Evolutionary conservation across 495 filamentous ascomycete species (phyloP), one percentile per base, ranked within the genome.

Genomic region (Penicillium canariense): DNA sequence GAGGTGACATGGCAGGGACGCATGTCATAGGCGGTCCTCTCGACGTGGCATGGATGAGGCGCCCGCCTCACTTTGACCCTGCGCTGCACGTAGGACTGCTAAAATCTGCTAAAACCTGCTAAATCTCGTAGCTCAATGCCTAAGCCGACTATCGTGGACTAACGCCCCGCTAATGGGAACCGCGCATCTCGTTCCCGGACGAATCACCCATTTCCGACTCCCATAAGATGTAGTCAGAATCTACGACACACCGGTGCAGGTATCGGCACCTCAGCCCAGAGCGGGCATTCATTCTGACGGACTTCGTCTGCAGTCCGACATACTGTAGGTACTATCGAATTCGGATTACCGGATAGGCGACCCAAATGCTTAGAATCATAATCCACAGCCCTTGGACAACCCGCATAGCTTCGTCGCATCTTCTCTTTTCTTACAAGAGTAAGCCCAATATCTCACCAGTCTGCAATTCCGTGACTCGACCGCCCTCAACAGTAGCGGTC

Each of bases 41-140:
- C 48, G 40, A 51, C 48, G 48, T 56, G 48, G 54, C 54, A 56
- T n/a, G 1, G n/a, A 46, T 11, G 26, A 25, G 17, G 17, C 22
- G 42, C 32, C 36, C 48, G 54, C 54, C 54, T 56, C 54, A 56
- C 54, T 56, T 56, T 56, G 38, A 36, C 38, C 38, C 11, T 14
- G 18, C 23, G 34, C 45, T 25, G 45, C 45, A 48, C 45, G 14
- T n/a, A 46, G 20, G 25, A 11, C n/a, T 20, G 14, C 48, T 20
- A n/a, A 12, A 39, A 5, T 23, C 5, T 20, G 11, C 35, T 18
- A 20, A 39, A 22, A 22, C 14, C 35, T 39, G 17, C n/a, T n/a
- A n/a, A n/a, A n/a, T 11, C 18, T 3, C 6, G 36, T 10, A 10
- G 17, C 18, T 11, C 20, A 22, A 39, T 5, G 2, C 2, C 6